Conservation (phyloP, 768 basidiomycete genomes). For the Crassisporium funariophilum region DNA sequence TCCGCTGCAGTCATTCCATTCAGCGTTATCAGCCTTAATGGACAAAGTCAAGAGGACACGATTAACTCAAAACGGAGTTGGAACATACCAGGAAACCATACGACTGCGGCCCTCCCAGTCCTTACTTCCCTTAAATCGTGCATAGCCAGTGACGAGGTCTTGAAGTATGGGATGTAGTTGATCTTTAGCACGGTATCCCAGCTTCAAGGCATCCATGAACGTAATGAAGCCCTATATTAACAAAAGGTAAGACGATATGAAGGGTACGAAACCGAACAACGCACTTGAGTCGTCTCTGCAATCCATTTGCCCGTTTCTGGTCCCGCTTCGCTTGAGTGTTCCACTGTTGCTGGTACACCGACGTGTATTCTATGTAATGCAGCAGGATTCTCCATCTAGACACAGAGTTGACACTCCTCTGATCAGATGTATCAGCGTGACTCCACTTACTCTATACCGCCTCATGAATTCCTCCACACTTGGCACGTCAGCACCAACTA, state of each 20-base stretch:
- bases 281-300: slow-evolving; percentile 93
- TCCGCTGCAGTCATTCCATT: slow-evolving; percentile 98
- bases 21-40: slow-evolving; percentile 84
- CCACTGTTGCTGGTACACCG: slow-evolving; percentile 95
- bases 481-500: slow-evolving; percentile 87
- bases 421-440: no score
- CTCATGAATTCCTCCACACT: slow-evolving; percentile 91
- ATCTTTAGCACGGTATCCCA: slow-evolving; percentile 94
- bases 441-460: slow-evolving; percentile 75
- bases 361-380: slow-evolving; percentile 88
- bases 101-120: slow-evolving; percentile 96
- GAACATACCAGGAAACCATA: slow-evolving; percentile 86
- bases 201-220: slow-evolving; percentile 96
- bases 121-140: slow-evolving; percentile 90
- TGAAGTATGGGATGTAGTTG: slow-evolving; percentile 93
- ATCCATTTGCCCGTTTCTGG: slow-evolving; percentile 97
- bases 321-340: slow-evolving; percentile 91
- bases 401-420: neutral
- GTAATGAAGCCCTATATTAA: slow-evolving; percentile 86
- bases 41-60: neutral
- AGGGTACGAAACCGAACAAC: slow-evolving; percentile 6
- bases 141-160: slow-evolving; percentile 93
- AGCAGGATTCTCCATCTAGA: slow-evolving; percentile 63
- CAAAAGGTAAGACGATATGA: neutral
- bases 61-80: neutral